Percentiles rank a stretch among this genome's conserved stretches.
phyloP scores from a whole-genome alignment of 2,329 filamentous ascomycete genomes.

The Juglanconis oblonga region DNA sequence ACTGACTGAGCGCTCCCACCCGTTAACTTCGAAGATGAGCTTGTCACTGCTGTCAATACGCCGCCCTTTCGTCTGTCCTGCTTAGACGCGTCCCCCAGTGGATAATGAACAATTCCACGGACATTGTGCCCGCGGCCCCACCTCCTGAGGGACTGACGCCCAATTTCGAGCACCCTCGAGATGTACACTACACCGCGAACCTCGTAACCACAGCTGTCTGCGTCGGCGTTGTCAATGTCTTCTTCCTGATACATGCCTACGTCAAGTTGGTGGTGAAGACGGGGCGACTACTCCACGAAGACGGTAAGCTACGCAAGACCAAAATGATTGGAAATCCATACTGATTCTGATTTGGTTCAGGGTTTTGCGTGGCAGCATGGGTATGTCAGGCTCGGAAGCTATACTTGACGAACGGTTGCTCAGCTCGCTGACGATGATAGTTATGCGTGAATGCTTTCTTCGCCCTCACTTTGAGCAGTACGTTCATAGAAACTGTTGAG shows the following conservation, averaged over 20 bases:
- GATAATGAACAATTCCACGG: not conserved
- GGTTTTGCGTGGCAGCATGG: constrained; percentile 13
- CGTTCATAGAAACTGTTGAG: not conserved
- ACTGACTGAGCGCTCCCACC: too few species aligned
- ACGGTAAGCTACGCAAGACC: not conserved
- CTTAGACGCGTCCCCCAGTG: not conserved
- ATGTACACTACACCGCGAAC: not conserved
- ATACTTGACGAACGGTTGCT: too few species aligned
- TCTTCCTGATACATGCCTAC: constrained; percentile 1
- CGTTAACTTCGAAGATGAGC: not conserved
- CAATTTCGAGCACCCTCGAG: not conserved
- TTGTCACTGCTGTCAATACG: not conserved
- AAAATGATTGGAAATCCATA: not conserved
- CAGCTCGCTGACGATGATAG: not conserved
- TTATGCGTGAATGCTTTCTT: constrained; percentile 1
- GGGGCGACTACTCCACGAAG: not conserved
- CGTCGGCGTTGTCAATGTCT: not conserved
- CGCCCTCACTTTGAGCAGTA: not conserved
- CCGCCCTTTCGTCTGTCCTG: not conserved
- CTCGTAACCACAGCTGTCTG: not conserved
- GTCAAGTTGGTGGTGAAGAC: not conserved
- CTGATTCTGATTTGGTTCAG: not conserved
- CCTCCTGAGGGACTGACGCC: not conserved
- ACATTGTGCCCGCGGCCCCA: not conserved
- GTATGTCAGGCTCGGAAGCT: not conserved